Base-by-base conservation (phyloP, 805 yeast genomes). In the Cyberlindnera saturnus region DNA sequence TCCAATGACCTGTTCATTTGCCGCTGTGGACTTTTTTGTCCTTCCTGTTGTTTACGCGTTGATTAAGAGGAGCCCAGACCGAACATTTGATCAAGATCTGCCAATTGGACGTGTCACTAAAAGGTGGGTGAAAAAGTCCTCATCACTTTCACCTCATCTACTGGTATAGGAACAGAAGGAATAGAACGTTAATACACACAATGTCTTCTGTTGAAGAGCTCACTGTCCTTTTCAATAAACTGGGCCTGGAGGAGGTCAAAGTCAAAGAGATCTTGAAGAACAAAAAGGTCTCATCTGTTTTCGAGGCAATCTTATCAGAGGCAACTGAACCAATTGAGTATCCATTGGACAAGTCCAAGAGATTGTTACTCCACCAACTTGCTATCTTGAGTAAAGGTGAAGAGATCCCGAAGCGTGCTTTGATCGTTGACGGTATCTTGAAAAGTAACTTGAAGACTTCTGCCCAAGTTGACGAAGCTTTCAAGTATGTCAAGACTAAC, bases 261-360 rank as follows among this genome's bases (percentile, higher is more conserved):
- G 72, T 86, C 46, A 77, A 79, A 39, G 98, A 93, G 59, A 82
- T 89, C 44, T 63, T 79, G 44, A 91, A 88, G 63, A 91, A 93
- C 69, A 81, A 81, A 61, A 90, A 90, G 63, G 95, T 90, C 34
- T 76, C 91, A 15, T 69, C 70, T 34, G 77, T 95, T 1, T 72
- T 93, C 41, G 73, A 70, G 28, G 75, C 75, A 32, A 74, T 89
- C 46, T 70, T 85, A 43, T 55, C 60, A 19, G 78, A 77, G 41
- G 67, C 74, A 18, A 36, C 53, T 2, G 45, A 56, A 1, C 58
- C 67, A 36, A 42, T 53, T 23, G 56, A 56, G 32, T 49, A 60
- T 40, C 57, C 67, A 29, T 61, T 78, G 51, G 84, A 81, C 48
- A 85, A 81, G 53, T 65, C 80, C 46, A 73, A 73, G 48, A 73